A percentile compares a stretch with the other conserved stretches of the same genome.
phyloP scores from a whole-genome alignment of 371 early-diverging fungal genomes.

The Mortierella sp. region DNA sequence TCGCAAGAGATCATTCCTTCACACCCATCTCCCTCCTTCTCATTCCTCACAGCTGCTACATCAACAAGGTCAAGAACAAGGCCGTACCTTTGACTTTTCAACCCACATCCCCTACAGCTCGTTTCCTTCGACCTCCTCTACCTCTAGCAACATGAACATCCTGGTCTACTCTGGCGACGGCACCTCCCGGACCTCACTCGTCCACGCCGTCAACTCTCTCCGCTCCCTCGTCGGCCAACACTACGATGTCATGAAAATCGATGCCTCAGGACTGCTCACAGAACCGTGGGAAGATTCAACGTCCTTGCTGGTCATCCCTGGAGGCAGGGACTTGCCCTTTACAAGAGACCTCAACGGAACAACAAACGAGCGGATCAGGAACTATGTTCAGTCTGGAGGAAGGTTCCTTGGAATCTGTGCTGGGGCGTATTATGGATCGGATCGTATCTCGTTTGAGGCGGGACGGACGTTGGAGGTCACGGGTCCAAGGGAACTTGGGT shows the following conservation, averaged over 20 bases:
- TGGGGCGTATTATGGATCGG: constrained; percentile 90
- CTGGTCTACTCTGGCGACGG: constrained; percentile 89
- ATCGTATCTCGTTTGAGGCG: constrained; percentile 83
- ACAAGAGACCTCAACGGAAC: constrained; percentile 74
- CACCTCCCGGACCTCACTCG: constrained; percentile 74
- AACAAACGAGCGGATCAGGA: constrained; percentile 71
- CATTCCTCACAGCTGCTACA: background rate
- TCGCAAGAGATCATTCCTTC: background rate
- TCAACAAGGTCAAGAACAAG: background rate
- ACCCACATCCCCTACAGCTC: constrained; percentile 37
- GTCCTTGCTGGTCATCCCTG: constrained; percentile 89
- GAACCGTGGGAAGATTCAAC: constrained; percentile 93
- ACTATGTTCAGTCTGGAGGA: constrained; percentile 87
- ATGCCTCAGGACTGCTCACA: constrained; percentile 71
- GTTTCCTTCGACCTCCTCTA: background rate
- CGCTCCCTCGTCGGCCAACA: constrained; percentile 77
- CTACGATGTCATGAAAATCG: constrained; percentile 90
- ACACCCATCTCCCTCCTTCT: background rate
- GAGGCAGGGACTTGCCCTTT: constrained; percentile 91
- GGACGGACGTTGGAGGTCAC: constrained; percentile 74
- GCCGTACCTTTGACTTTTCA: constrained; percentile 38
- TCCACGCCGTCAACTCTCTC: constrained; percentile 75
- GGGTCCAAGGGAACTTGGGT: constrained; percentile 79
- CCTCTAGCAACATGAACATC: constrained; percentile 72
- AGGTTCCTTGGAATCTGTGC: constrained; percentile 94